These are phyloP conservation scores for Umbilicaria muhlenbergii DNA, from an alignment of 495 filamentous ascomycete species.

Conservation along the genomic window DNA sequence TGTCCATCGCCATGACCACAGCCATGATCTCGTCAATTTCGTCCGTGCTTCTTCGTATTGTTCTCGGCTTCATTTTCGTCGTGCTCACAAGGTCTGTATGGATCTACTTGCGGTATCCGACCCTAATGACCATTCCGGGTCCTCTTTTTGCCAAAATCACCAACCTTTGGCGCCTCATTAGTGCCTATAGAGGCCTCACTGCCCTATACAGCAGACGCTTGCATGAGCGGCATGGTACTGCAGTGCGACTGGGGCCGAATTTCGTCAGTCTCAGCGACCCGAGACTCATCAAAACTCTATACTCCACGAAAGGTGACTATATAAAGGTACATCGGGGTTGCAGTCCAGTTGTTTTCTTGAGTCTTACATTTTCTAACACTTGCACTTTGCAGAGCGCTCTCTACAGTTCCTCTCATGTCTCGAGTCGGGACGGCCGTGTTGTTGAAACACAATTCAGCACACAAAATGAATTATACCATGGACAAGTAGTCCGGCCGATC, in stretches of 20 bases:
- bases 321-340: not conserved
- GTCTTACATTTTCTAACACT: too few relatives aligned
- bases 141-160: slow-evolving; percentile 2
- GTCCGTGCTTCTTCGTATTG: too few relatives aligned
- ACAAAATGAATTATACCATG: not conserved
- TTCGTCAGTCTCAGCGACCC: slow-evolving; percentile 23
- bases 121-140: not conserved
- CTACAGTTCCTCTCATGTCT: too few relatives aligned
- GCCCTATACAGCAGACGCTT: not conserved
- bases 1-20: too few relatives aligned
- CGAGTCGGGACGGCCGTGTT: too few relatives aligned
- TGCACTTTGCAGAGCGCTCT: too few relatives aligned
- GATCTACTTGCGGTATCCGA: not conserved
- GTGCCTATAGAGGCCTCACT: too few relatives aligned
- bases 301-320: slow-evolving; percentile 12
- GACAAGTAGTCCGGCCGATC: not conserved
- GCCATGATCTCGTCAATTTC: too few relatives aligned
- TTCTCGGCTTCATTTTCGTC: too few relatives aligned
- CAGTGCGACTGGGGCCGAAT: slow-evolving; percentile 24
- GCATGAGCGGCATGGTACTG: slow-evolving; percentile 21
- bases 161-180: slow-evolving; percentile 3
- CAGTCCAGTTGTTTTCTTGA: too few relatives aligned
- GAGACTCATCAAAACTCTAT: slow-evolving; percentile 18
- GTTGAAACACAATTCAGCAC: too few relatives aligned
- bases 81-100: too few relatives aligned